A percentile compares a stretch with the other conserved stretches of the same genome.
Conservation (phyloP, 192 early-diverging fungal genomes). For the Spizellomyces punctatus region DNA sequence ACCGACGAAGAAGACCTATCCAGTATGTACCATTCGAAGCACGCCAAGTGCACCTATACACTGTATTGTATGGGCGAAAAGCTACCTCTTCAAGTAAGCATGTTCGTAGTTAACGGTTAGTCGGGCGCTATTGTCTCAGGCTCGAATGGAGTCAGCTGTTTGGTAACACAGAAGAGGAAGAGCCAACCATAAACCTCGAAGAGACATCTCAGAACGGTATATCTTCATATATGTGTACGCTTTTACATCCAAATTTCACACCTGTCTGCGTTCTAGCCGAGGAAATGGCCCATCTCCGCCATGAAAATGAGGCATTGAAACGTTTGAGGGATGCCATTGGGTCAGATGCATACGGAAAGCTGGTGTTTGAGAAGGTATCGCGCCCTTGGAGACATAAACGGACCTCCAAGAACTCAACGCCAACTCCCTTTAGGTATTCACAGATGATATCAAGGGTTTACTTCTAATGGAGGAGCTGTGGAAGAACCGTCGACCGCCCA, state of each 20-base stretch:
- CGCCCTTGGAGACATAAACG: background rate
- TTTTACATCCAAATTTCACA: background rate
- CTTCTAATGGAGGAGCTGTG: conserved; percentile 88
- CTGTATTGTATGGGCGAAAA: conserved; percentile 99
- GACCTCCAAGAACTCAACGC: background rate
- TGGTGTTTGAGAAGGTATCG: conserved; percentile 52
- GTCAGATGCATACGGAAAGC: conserved; percentile 53
- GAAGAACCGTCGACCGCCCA: conserved; percentile 73
- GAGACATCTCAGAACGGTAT: conserved; percentile 57
- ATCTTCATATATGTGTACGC: background rate
- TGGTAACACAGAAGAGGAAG: conserved; percentile 67
- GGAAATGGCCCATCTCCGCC: conserved; percentile 73
- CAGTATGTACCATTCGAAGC: conserved; percentile 96
- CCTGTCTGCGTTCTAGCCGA: conserved; percentile 47
- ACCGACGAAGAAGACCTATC: conserved; percentile 81
- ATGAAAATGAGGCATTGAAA: conserved; percentile 75
- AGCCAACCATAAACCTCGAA: conserved; percentile 30
- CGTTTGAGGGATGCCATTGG: conserved; percentile 65
- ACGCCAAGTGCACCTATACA: conserved; percentile 95
- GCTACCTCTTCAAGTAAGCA: conserved; percentile 81
- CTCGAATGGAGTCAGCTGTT: conserved; percentile 63
- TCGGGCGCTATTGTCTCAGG: too few relatives aligned
- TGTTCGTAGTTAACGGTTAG: too few relatives aligned
- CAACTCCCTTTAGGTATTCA: conserved; percentile 73
- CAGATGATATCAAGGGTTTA: conserved; percentile 76